Evolutionary conservation across 768 basidiomycete species (phyloP).

Genomic region (Lentinula boryana): DNA sequence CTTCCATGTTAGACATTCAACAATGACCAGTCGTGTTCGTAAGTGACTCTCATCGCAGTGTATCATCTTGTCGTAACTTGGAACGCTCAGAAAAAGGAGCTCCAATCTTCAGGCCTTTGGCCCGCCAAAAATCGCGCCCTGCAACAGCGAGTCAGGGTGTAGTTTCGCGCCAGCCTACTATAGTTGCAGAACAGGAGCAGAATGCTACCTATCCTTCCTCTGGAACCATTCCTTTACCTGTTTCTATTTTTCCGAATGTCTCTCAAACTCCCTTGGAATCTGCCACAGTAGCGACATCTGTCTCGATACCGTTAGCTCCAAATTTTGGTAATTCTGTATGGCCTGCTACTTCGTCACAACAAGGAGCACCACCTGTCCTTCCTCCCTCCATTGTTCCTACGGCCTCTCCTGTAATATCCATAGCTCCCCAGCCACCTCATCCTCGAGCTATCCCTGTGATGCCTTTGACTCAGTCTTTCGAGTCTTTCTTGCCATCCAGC

Average conservation of each 20-base stretch:
- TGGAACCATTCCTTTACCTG: background rate
- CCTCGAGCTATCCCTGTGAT: background rate
- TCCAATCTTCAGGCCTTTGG: conserved; percentile 63
- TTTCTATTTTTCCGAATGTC: background rate
- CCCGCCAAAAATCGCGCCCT: conserved; percentile 46
- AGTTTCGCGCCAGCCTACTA: background rate
- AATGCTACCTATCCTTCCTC: background rate
- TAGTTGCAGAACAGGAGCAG: background rate
- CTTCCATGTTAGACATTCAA: conserved; percentile 3
- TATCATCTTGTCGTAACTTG: conserved; percentile 6
- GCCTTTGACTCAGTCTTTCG: conserved; percentile 5
- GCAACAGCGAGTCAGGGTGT: conserved; percentile 14
- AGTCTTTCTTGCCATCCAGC: background rate
- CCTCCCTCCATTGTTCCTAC: background rate
- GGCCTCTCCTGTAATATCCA: background rate
- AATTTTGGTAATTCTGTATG: background rate
- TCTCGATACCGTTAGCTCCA: background rate
- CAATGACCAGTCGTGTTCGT: conserved; percentile 60
- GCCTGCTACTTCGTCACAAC: background rate
- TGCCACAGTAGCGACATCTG: background rate
- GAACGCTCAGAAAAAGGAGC: conserved; percentile 58
- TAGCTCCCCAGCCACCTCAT: conserved; percentile 8
- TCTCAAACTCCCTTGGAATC: background rate
- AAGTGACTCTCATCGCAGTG: conserved; percentile 27
- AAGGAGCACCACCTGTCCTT: background rate